Evolutionary conservation across 2,329 filamentous ascomycete genomes (phyloP).

Genomic region (Pseudogymnoascus sp.): DNA sequence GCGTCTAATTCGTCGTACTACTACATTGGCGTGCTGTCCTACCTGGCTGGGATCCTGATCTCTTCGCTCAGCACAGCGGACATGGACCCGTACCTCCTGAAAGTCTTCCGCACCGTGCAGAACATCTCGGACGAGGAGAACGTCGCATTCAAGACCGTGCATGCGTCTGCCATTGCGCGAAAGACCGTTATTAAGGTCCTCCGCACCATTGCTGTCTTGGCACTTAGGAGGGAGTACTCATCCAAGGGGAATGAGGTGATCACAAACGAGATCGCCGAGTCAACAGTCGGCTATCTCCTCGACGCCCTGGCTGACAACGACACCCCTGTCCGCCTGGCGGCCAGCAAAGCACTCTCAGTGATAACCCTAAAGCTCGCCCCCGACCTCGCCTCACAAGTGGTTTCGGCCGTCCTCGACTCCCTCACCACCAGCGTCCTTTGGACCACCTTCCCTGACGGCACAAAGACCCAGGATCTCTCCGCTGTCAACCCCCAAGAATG

Average conservation of each 20-base stretch:
- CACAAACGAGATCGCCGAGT: constrained; percentile 55
- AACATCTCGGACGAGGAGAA: constrained; percentile 46
- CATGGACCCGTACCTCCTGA: constrained; percentile 56
- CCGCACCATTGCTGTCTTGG: constrained; percentile 61
- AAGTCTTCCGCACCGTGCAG: constrained; percentile 59
- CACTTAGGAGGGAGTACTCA: constrained; percentile 43
- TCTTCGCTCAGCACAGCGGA: constrained; percentile 65
- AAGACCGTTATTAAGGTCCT: constrained; percentile 82
- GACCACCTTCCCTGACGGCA: constrained; percentile 33
- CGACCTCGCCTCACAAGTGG: constrained; percentile 77
- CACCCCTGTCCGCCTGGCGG: constrained; percentile 80
- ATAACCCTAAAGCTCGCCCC: constrained; percentile 71
- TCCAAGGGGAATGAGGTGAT: constrained; percentile 13
- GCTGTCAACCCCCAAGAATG: constrained; percentile 76
- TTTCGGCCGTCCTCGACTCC: constrained; percentile 74
- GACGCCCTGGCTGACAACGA: constrained; percentile 76
- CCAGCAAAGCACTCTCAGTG: constrained; percentile 86
- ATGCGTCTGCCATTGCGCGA: constrained; percentile 67
- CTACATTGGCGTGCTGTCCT: constrained; percentile 70
- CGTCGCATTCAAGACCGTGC: constrained; percentile 44
- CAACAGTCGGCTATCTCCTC: constrained; percentile 72
- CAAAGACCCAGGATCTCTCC: constrained; percentile 50
- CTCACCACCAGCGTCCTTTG: constrained; percentile 51
- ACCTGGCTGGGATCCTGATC: constrained; percentile 64
- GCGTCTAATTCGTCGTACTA: constrained; percentile 54